phyloP scores from a whole-genome alignment of 2,329 filamentous ascomycete species.

The Fonsecaea nubica region DNA sequence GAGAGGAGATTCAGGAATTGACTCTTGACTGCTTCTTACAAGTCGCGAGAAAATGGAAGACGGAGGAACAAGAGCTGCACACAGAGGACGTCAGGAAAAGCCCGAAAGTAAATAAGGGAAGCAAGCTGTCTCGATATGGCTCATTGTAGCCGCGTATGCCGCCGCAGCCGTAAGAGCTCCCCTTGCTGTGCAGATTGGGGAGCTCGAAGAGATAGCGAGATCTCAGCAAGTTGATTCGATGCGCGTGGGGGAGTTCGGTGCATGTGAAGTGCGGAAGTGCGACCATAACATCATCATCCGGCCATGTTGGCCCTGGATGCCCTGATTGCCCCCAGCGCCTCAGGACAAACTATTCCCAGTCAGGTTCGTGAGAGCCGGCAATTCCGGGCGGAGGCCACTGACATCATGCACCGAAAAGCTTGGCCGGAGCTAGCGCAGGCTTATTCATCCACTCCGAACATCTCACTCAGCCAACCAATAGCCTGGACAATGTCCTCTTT shows the following conservation, averaged over 20 bases:
- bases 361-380: slow-evolving; percentile 4
- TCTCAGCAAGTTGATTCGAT: slow-evolving; percentile 4
- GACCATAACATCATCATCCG: slow-evolving; percentile 1
- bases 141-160: slow-evolving; percentile 24
- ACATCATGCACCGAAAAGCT: slow-evolving; percentile 26
- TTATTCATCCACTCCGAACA: slow-evolving; percentile 15
- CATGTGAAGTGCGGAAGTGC: neutral
- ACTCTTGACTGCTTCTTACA: neutral
- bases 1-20: slow-evolving; percentile 1
- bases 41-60: neutral
- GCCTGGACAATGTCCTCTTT: slow-evolving; percentile 13
- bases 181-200: slow-evolving; percentile 10
- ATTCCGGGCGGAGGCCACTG: slow-evolving; percentile 15
- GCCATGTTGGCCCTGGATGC: neutral
- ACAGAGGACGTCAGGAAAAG: neutral
- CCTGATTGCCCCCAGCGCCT: neutral
- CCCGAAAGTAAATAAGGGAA: slow-evolving; percentile 17
- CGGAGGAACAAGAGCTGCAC: neutral
- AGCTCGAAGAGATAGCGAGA: slow-evolving; percentile 5
- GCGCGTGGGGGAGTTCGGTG: slow-evolving; percentile 1
- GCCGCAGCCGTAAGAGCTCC: slow-evolving; percentile 19
- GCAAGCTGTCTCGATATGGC: slow-evolving; percentile 22
- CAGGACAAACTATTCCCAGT: neutral
- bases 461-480: slow-evolving; percentile 22
- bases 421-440: slow-evolving; percentile 9